Base-by-base conservation (phyloP, 2,329 filamentous ascomycete species). In the Stagonosporopsis chrysanthemi region DNA sequence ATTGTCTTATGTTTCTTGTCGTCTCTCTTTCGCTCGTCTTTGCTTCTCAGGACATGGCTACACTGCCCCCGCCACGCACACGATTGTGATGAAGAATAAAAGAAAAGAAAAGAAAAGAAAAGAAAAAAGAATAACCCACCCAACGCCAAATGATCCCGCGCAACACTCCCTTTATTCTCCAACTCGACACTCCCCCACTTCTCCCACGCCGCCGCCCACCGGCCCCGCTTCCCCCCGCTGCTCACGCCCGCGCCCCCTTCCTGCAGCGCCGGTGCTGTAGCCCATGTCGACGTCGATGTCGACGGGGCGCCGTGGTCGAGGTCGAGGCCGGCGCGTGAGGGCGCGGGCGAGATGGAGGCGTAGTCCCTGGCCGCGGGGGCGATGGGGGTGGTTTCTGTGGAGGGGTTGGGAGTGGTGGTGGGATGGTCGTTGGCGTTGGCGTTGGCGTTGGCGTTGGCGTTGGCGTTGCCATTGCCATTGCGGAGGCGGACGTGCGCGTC, bases 101-200 rank as follows among this genome's bases (percentile, higher is more conserved):
- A n/a, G n/a, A n/a, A n/a, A n/a, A n/a, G n/a, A n/a, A n/a, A n/a
- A n/a, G n/a, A n/a, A n/a, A n/a, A n/a, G n/a, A n/a, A n/a, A n/a
- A 28, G 9, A 24, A 41, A 22, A 26, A 4, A 14, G 23, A 11
- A 17, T 3, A 7, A 72, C 78, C 43, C 77, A 93, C 90, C 90
- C 45, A 95, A 78, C 22, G 91, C 91, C 52, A 95, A 79, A 78
- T 95, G 91, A 75, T 95, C 91, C 68, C 91, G 82, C 11, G 91
- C 91, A 36, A 94, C 90, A 71, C 88, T 91, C 36, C 91, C 91
- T 76, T 92, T 94, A 71, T 95, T 95, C 75, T 95, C 91, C 58
- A 95, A 77, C 79, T 94, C 90, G 48, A 95, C 83, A 58, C 81
- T 84, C 17, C 86, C 86, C 64, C 86, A 88, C 64, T 84, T 85